phyloP scores from a whole-genome alignment of 2,329 filamentous ascomycete species.

The Scedosporium boydii region DNA sequence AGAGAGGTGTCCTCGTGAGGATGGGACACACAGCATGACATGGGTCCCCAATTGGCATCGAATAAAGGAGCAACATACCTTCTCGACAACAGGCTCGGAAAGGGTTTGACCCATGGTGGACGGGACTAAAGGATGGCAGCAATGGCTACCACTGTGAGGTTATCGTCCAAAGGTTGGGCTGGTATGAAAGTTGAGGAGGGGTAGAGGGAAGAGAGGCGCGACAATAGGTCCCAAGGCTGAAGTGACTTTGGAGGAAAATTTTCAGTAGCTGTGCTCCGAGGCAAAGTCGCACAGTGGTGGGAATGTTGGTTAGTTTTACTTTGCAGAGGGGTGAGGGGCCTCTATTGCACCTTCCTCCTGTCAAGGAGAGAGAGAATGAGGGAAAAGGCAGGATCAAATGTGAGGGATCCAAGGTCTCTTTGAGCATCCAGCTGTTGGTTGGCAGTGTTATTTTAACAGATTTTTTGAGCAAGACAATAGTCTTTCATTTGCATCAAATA shows the following conservation, averaged over 20 bases:
- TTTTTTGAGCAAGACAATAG: too few relatives aligned
- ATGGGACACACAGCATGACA: background rate
- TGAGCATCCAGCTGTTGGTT: too few relatives aligned
- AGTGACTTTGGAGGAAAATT: constrained; percentile 4
- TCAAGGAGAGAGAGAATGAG: background rate
- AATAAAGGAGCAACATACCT: constrained; percentile 54
- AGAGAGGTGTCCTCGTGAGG: background rate
- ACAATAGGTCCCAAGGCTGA: constrained; percentile 3
- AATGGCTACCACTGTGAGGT: constrained; percentile 10
- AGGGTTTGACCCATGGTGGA: constrained; percentile 92
- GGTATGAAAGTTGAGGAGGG: constrained; percentile 6
- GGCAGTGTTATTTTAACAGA: too few relatives aligned
- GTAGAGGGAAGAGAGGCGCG: background rate
- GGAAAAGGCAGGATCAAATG: too few relatives aligned
- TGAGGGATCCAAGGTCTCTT: too few relatives aligned
- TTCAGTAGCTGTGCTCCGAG: constrained; percentile 3
- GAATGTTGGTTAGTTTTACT: background rate
- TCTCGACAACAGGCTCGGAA: constrained; percentile 97
- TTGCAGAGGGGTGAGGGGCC: background rate
- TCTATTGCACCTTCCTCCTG: background rate
- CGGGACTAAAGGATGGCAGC: constrained; percentile 18
- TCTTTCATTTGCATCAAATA: too few relatives aligned
- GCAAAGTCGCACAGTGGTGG: background rate
- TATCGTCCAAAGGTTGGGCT: constrained; percentile 7
- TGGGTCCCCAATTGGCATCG: background rate